Conservation (phyloP, 2,329 filamentous ascomycete genomes). For the Decorospora gaudefroyi region DNA sequence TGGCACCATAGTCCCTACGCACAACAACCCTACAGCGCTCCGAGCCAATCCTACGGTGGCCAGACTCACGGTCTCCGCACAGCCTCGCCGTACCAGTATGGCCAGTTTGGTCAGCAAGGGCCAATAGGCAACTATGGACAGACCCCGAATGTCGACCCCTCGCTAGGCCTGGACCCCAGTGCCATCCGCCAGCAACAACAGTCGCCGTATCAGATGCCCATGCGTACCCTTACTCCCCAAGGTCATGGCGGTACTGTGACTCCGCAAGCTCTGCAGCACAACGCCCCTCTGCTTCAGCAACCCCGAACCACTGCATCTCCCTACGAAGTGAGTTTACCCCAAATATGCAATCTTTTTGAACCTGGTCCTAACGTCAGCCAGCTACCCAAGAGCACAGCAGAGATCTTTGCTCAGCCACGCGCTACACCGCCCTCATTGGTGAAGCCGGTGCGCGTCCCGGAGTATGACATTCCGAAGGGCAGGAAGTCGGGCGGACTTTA, state of each 20-base stretch:
- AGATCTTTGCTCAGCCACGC: conserved; percentile 34
- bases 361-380: conserved; percentile 23
- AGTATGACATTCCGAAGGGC: conserved; percentile 43
- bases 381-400: conserved; percentile 35
- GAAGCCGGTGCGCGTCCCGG: conserved; percentile 36
- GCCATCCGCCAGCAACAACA: conserved; percentile 38
- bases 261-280: conserved; percentile 40
- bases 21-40: conserved; percentile 33
- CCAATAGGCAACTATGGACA: conserved; percentile 32
- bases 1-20: conserved; percentile 38
- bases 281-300: conserved; percentile 22
- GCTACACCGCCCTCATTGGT: conserved; percentile 17
- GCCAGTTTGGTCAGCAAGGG: conserved; percentile 35
- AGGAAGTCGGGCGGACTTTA: conserved; percentile 49
- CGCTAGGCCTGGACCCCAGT: conserved; percentile 30
- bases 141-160: conserved; percentile 35
- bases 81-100: conserved; percentile 42
- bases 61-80: conserved; percentile 33
- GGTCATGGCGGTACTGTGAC: conserved; percentile 34
- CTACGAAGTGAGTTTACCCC: conserved; percentile 36
- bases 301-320: conserved; percentile 27
- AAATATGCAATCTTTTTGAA: background rate
- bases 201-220: conserved; percentile 38
- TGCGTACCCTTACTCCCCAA: conserved; percentile 30
- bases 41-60: conserved; percentile 31